Conservation (phyloP, 2,329 filamentous ascomycete species). For the Gaeumannomyces sp. region DNA sequence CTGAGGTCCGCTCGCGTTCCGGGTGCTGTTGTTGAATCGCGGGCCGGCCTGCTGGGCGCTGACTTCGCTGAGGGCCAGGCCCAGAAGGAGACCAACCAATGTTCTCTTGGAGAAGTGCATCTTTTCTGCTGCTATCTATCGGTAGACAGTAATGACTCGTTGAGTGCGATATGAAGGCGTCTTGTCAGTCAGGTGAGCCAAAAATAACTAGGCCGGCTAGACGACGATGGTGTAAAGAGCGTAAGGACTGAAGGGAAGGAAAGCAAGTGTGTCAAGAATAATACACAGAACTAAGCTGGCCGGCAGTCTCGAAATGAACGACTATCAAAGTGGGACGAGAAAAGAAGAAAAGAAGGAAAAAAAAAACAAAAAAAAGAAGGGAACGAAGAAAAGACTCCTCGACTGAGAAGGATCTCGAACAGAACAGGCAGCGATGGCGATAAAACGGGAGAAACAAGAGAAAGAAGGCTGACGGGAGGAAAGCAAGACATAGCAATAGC, state of each 20-base stretch:
- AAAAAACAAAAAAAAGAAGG: not conserved
- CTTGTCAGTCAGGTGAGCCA: not conserved
- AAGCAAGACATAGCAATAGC: not conserved
- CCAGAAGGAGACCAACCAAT: not conserved
- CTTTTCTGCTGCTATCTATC: not conserved
- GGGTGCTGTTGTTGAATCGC: constrained; percentile 1
- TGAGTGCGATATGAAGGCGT: not conserved
- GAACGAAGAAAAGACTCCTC: not conserved
- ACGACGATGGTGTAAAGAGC: not conserved
- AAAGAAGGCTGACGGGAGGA: not conserved
- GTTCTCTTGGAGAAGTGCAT: constrained; percentile 4
- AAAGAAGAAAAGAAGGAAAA: constrained; percentile 3
- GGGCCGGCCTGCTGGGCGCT: not conserved
- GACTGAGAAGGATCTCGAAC: not conserved
- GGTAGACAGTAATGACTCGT: not conserved
- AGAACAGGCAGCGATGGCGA: constrained; percentile 4
- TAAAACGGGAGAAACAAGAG: not conserved
- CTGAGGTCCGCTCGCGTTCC: not conserved
- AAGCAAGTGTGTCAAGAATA: not conserved
- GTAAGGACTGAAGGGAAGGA: not conserved
- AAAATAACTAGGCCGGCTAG: not conserved
- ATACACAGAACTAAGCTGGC: constrained; percentile 5
- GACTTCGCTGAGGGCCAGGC: not conserved
- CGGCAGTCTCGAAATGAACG: constrained; percentile 7
- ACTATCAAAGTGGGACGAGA: constrained; percentile 6